phyloP scores from a whole-genome alignment of 2,329 filamentous ascomycete genomes.

The Aspergillus ustus region DNA sequence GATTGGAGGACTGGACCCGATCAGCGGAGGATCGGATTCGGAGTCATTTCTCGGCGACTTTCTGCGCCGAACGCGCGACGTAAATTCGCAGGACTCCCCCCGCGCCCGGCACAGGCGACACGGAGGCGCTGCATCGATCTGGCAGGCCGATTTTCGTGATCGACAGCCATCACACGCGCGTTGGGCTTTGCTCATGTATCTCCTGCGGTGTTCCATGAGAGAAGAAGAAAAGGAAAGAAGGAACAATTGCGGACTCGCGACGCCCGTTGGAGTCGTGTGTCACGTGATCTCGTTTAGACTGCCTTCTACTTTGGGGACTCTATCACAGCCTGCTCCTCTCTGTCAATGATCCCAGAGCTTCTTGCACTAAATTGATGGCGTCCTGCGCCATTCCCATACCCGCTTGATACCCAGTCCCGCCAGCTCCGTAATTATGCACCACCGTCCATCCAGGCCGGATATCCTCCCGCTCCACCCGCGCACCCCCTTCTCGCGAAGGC shows the following conservation, averaged over 20 bases:
- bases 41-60: too few relatives aligned
- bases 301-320: background rate
- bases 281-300: background rate
- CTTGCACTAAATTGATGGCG: slow-evolving; percentile 12
- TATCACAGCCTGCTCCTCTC: background rate
- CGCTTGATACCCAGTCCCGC: slow-evolving; percentile 53
- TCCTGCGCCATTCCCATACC: slow-evolving; percentile 27
- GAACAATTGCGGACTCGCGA: background rate
- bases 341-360: background rate
- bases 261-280: background rate
- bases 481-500: slow-evolving; percentile 24
- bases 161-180: slow-evolving; percentile 15
- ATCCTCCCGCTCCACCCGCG: slow-evolving; percentile 22
- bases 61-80: background rate
- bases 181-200: slow-evolving; percentile 17
- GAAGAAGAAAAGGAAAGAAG: background rate
- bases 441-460: slow-evolving; percentile 7
- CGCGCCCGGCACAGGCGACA: slow-evolving; percentile 7
- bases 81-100: slow-evolving; percentile 10
- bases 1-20: too few relatives aligned
- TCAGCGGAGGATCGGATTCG: too few relatives aligned
- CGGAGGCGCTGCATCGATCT: slow-evolving; percentile 7
- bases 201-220: background rate
- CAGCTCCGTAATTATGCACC: slow-evolving; percentile 46
- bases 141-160: slow-evolving; percentile 12